phyloP scores from a whole-genome alignment of 1,139 yeast species.

The Candida labiduridarum region DNA sequence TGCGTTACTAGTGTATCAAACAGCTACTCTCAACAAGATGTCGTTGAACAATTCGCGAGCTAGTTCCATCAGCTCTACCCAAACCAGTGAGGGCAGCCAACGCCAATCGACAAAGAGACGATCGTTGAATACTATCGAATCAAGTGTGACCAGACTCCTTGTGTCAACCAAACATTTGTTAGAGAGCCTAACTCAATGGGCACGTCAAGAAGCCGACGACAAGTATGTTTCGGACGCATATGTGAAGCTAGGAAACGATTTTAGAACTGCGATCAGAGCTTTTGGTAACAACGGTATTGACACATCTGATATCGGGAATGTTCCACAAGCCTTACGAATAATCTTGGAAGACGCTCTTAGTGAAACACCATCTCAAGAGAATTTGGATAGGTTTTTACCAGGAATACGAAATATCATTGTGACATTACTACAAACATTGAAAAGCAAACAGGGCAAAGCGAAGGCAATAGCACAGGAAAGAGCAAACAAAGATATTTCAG shows the following conservation, averaged over 20 bases:
- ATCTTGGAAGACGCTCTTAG: conserved; percentile 87
- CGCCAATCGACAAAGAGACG: conserved; percentile 23
- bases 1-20: background rate
- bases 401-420: conserved; percentile 86
- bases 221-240: conserved; percentile 88
- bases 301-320: conserved; percentile 45
- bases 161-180: conserved; percentile 88
- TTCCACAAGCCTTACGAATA: conserved; percentile 52
- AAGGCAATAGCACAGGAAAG: conserved; percentile 36
- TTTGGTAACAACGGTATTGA: conserved; percentile 43
- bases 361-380: conserved; percentile 83
- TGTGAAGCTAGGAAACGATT: conserved; percentile 92
- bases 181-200: conserved; percentile 90
- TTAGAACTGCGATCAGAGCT: conserved; percentile 76
- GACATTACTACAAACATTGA: conserved; percentile 74
- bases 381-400: conserved; percentile 80
- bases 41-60: conserved; percentile 2
- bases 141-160: conserved; percentile 78
- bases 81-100: background rate
- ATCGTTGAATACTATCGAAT: conserved; percentile 69
- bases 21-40: background rate
- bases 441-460: conserved; percentile 69
- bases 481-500: conserved; percentile 4
- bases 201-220: conserved; percentile 75
- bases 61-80: conserved; percentile 2